phyloP scores from a whole-genome alignment of 2,329 filamentous ascomycete genomes.

The Diaporthe humulicola region DNA sequence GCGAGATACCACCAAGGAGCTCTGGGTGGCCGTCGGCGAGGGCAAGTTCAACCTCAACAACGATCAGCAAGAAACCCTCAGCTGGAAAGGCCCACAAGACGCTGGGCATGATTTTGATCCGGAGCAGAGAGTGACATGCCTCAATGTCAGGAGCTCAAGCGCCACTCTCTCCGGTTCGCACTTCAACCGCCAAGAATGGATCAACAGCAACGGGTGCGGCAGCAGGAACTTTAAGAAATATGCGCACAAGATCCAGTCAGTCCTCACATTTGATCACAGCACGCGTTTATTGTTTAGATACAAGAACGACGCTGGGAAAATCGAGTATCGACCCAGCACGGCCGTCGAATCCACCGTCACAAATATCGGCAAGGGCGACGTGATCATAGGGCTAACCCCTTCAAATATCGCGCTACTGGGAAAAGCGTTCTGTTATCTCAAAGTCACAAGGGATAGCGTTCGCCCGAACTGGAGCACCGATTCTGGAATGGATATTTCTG shows the following conservation, averaged over 20 bases:
- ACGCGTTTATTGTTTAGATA: neutral
- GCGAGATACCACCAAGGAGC: conserved; percentile 18
- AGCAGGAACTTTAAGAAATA: neutral
- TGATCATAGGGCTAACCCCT: neutral
- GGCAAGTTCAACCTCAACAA: neutral
- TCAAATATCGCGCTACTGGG: conserved; percentile 11
- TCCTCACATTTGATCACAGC: fast-evolving
- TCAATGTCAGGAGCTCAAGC: neutral
- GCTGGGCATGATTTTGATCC: neutral
- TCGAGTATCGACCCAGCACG: neutral
- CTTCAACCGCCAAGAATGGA: neutral
- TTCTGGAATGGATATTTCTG: neutral
- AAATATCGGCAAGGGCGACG: neutral
- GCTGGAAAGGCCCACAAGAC: conserved; percentile 23
- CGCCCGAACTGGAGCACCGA: fast-evolving
- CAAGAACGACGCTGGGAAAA: neutral
- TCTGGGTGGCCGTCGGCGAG: neutral
- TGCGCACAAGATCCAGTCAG: neutral
- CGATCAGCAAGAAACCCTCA: neutral
- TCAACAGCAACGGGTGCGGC: neutral
- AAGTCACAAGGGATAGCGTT: neutral
- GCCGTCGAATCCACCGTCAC: fast-evolving
- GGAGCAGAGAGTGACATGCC: neutral
- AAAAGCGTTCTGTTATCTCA: conserved; percentile 30
- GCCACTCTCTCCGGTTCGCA: neutral